phyloP scores from a whole-genome alignment of 768 basidiomycete species.

The Calocybe gangraenosa region DNA sequence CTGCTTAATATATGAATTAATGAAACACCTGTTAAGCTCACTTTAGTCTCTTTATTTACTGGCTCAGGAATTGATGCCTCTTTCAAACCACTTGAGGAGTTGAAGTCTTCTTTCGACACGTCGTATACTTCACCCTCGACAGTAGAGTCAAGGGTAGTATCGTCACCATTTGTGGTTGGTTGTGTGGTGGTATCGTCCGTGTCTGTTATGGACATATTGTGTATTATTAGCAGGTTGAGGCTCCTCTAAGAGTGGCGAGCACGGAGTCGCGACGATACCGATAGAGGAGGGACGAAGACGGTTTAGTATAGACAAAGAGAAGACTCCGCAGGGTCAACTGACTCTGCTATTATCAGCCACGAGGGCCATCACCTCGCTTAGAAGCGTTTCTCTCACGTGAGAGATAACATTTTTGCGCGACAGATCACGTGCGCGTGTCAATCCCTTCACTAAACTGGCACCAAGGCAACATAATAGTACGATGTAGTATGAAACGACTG shows the following conservation, averaged over 20 bases:
- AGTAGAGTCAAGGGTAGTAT: not conserved
- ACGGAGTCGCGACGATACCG: constrained; percentile 11
- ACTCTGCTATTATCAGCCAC: constrained; percentile 7
- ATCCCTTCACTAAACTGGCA: no score
- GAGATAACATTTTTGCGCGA: constrained; percentile 9
- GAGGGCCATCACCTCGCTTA: constrained; percentile 7
- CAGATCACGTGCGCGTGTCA: constrained; percentile 16
- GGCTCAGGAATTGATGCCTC: constrained; percentile 1
- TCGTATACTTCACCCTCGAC: constrained; percentile 5
- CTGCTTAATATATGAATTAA: not conserved
- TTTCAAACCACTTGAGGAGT: constrained; percentile 1
- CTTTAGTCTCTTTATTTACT: constrained; percentile 5
- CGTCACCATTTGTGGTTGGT: constrained; percentile 11
- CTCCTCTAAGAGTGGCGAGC: constrained; percentile 1
- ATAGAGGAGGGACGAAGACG: constrained; percentile 1
- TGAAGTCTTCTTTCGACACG: constrained; percentile 8
- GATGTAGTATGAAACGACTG: not conserved
- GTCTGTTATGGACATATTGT: constrained; percentile 17
- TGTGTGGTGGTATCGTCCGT: constrained; percentile 10
- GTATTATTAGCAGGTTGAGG: no score
- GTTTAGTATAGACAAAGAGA: constrained; percentile 1
- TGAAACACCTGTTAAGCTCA: constrained; percentile 3
- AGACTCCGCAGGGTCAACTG: constrained; percentile 8
- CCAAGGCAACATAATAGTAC: no score
- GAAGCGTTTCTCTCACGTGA: constrained; percentile 16